Evolutionary conservation across 2,329 filamentous ascomycete genomes (phyloP).

Genomic region (Xylaria sp.): DNA sequence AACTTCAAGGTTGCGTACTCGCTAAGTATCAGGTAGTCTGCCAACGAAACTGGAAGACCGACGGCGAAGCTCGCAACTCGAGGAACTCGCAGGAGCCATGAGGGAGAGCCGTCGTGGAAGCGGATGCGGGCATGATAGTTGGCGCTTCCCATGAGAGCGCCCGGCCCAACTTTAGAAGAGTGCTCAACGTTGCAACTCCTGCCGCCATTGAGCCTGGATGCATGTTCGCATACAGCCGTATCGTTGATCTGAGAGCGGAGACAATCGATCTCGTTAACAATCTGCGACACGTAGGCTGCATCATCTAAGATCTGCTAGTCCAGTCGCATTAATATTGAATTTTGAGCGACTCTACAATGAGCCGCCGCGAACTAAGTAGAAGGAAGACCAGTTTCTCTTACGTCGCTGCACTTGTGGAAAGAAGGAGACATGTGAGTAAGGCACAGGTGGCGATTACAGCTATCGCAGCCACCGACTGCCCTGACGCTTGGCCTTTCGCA

Average conservation of each 20-base stretch:
- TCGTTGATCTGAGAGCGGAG: slow-evolving; percentile 38
- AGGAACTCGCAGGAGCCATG: slow-evolving; percentile 45
- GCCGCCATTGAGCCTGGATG: slow-evolving; percentile 36
- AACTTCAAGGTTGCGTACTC: slow-evolving; percentile 50
- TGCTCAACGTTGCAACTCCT: slow-evolving; percentile 36
- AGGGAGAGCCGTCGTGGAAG: slow-evolving; percentile 40
- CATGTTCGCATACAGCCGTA: slow-evolving; percentile 37
- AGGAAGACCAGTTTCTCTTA: slow-evolving; percentile 7
- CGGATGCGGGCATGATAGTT: slow-evolving; percentile 44
- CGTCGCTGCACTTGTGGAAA: slow-evolving; percentile 31
- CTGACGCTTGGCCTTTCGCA: slow-evolving; percentile 30
- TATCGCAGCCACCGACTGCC: slow-evolving; percentile 32
- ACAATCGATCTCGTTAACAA: slow-evolving; percentile 30
- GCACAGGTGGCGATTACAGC: slow-evolving; percentile 31
- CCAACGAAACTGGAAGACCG: slow-evolving; percentile 38
- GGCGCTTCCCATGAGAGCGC: slow-evolving; percentile 41
- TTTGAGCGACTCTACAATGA: too few relatives aligned
- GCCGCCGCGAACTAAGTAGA: background rate
- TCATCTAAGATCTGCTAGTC: slow-evolving; percentile 31
- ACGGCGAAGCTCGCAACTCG: slow-evolving; percentile 39
- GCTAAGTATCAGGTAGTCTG: slow-evolving; percentile 46
- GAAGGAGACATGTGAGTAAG: slow-evolving; percentile 27
- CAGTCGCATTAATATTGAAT: too few relatives aligned
- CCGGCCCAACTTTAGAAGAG: slow-evolving; percentile 26
- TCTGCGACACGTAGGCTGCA: slow-evolving; percentile 29